Base-by-base conservation (phyloP, 331 rosid species). In the Pyracantha coccinea region DNA sequence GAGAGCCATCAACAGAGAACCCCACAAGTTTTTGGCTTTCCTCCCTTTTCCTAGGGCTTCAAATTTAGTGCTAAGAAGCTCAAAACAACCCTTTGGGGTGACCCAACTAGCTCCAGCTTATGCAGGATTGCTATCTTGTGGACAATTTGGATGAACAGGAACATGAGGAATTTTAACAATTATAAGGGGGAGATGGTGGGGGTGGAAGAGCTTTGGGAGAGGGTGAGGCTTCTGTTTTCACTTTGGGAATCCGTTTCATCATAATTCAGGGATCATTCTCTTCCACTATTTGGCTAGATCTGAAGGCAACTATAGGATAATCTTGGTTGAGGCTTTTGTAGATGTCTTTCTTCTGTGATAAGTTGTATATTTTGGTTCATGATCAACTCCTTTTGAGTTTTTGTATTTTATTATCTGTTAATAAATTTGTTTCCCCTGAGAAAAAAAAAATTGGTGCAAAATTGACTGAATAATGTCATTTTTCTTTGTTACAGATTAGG, bases 401-500 rank as follows among this genome's bases (percentile, higher is more conserved):
- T 20, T 57, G 62, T 24, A 60, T 25, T 60, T 25, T 60, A 20
- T 60, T 60, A 14, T 60, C 66, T 60, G 11, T 24, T 5, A 25
- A 60, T 60, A 21, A n/a, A 60, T 14, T 60, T 60, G 66, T 60
- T 60, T 14, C 20, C 47, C 47, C 47, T 41, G 47, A 11, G 57
- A 59, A 60, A 60, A 60, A 63, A 59, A 13, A 16, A 59, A 4
- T 6, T 60, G 35, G 35, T 25, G 16, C 19, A 25, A 24, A 60
- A 20, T 68, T 78, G 57, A 75, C 77, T 67, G 72, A 74, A 63
- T 50, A 60, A 61, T 31, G 19, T 72, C 14, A 28, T 79, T 76
- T 5, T 65, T 75, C 69, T 63, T 69, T 64, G 14, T 69, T 81
- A 82, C 95, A 94, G 99, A 92, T 94, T 81, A 94, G 65, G 91